Conservation (phyloP, 495 filamentous ascomycete species). For the Diplogelasinospora grovesii region DNA sequence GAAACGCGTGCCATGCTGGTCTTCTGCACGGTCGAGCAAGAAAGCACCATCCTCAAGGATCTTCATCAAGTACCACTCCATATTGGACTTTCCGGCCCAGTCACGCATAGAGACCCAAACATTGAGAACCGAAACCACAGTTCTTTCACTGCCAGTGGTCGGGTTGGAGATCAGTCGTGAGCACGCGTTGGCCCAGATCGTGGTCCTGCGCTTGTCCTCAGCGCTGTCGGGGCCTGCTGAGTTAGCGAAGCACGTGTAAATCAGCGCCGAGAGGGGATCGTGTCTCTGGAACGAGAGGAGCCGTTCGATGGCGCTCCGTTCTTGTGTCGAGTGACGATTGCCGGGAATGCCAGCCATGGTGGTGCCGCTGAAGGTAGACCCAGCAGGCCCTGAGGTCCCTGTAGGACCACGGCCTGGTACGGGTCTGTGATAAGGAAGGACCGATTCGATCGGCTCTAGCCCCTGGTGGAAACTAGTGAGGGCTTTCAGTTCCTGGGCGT, state of each 20-base stretch:
- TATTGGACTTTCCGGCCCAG: constrained; percentile 80
- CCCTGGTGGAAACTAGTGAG: constrained; percentile 68
- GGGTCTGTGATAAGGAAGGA: constrained; percentile 66
- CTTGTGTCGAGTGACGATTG: constrained; percentile 18
- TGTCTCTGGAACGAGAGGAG: constrained; percentile 78
- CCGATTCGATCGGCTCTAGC: constrained; percentile 72
- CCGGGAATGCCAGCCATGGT: constrained; percentile 13
- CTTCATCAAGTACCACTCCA: constrained; percentile 91
- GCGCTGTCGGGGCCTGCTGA: constrained; percentile 72
- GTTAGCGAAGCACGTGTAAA: constrained; percentile 85
- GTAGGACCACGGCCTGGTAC: constrained; percentile 27
- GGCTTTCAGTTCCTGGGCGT: constrained; percentile 63
- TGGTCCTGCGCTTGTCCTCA: constrained; percentile 64
- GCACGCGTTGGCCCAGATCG: constrained; percentile 82
- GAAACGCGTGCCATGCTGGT: constrained; percentile 57
- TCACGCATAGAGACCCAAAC: constrained; percentile 79
- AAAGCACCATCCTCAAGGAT: constrained; percentile 89
- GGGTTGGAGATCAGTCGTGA: constrained; percentile 62
- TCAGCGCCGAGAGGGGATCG: constrained; percentile 76
- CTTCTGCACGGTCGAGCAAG: constrained; percentile 70
- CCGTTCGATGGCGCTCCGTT: constrained; percentile 55
- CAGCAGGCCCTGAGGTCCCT: constrained; percentile 5
- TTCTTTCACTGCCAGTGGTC: constrained; percentile 50
- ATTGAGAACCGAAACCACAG: constrained; percentile 66
- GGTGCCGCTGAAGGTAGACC: constrained; percentile 12